phyloP scores from a whole-genome alignment of 2,329 filamentous ascomycete species.

The Coniella vitis region DNA sequence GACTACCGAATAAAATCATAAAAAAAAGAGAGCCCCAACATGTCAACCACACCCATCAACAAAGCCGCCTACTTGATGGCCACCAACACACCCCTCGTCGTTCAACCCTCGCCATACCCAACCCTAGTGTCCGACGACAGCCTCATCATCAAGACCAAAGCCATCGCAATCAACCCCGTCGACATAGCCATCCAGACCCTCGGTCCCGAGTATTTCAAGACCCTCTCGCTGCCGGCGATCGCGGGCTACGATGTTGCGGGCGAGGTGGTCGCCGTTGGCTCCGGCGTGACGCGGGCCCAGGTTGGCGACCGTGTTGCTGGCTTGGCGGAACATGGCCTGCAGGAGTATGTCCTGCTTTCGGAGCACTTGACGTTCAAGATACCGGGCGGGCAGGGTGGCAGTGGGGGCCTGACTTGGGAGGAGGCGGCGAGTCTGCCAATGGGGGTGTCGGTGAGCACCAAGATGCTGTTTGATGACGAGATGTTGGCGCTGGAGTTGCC shows the following conservation, averaged over 20 bases:
- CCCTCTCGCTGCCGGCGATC: conserved; percentile 28
- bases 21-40: no score
- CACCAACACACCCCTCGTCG: conserved; percentile 5
- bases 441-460: conserved; percentile 22
- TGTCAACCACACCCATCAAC: no score
- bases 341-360: conserved; percentile 21
- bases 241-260: conserved; percentile 30
- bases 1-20: no score
- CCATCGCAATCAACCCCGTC: conserved; percentile 29
- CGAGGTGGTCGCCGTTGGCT: conserved; percentile 26
- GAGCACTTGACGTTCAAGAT: conserved; percentile 18
- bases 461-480: conserved; percentile 11
- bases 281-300: conserved; percentile 22
- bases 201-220: conserved; percentile 21
- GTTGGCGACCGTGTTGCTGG: conserved; percentile 29
- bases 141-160: conserved; percentile 24
- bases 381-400: conserved; percentile 14
- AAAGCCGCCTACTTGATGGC: conserved; percentile 8
- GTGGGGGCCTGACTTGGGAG: conserved; percentile 19
- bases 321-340: conserved; percentile 21
- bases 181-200: conserved; percentile 25
- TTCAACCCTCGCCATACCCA: conserved; percentile 8
- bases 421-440: conserved; percentile 24
- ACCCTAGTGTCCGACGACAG: conserved; percentile 9
- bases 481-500: conserved; percentile 15